Conservation (phyloP, 768 basidiomycete species). For the Auriscalpium vulgare region DNA sequence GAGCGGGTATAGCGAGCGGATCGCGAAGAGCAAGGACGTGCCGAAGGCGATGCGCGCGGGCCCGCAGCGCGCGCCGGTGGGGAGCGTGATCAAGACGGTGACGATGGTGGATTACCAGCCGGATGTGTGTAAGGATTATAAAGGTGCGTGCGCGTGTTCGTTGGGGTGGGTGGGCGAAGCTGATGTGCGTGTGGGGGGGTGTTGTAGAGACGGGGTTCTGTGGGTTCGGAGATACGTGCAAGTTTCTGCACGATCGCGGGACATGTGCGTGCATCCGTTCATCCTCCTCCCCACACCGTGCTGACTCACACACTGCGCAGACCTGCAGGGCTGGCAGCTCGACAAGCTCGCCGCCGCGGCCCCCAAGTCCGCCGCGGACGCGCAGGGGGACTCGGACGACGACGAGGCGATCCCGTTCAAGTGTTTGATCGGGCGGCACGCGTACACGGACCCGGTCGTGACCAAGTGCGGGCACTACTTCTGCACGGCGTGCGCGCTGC, state of each 20-base stretch:
- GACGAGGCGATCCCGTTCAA: constrained; percentile 94
- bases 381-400: constrained; percentile 61
- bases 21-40: constrained; percentile 76
- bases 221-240: constrained; percentile 98
- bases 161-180: background rate
- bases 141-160: constrained; percentile 53
- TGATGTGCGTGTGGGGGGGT: background rate
- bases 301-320: constrained; percentile 30
- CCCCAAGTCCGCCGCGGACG: constrained; percentile 47
- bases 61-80: constrained; percentile 55
- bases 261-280: constrained; percentile 54
- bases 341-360: constrained; percentile 79
- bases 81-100: constrained; percentile 83
- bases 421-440: constrained; percentile 94
- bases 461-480: constrained; percentile 97
- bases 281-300: background rate
- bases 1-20: constrained; percentile 69
- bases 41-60: constrained; percentile 85
- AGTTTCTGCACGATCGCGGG: constrained; percentile 97
- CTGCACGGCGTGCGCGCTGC: constrained; percentile 91
- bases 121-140: constrained; percentile 99
- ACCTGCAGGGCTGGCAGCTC: constrained; percentile 97
- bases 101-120: constrained; percentile 98
- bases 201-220: constrained; percentile 93
- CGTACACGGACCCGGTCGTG: constrained; percentile 90